A percentile compares a stretch with the other conserved stretches of the same genome.
Conservation (phyloP, 2,329 filamentous ascomycete species). For the Davidsoniella eucalypti region DNA sequence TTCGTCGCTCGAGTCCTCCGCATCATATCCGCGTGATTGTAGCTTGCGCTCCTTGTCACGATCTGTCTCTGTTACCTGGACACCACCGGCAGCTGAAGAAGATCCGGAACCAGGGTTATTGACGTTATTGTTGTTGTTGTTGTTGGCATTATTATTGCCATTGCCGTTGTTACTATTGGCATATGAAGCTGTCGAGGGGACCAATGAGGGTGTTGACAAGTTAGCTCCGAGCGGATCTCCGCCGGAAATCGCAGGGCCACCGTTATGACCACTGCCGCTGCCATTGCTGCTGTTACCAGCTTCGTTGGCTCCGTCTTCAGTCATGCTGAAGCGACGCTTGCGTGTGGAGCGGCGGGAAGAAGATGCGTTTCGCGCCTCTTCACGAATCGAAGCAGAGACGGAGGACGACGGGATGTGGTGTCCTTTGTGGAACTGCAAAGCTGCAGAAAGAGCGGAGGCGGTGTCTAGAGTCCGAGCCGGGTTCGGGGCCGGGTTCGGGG, state of each 20-base stretch:
- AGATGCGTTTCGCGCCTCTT: constrained; percentile 12
- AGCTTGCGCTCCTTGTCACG: not conserved
- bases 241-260: too few relatives aligned
- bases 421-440: not conserved
- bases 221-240: too few relatives aligned
- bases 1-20: not conserved
- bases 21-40: not conserved
- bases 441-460: constrained; percentile 7
- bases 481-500: too few relatives aligned
- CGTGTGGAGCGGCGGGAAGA: constrained; percentile 15
- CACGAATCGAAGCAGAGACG: constrained; percentile 7
- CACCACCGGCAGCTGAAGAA: too few relatives aligned
- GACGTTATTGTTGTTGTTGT: too few relatives aligned
- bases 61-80: too few relatives aligned
- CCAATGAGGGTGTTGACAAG: too few relatives aligned
- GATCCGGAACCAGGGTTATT: too few relatives aligned
- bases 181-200: too few relatives aligned
- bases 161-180: constrained; percentile 28
- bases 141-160: not conserved
- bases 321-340: not conserved
- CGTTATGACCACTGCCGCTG: too few relatives aligned
- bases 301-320: too few relatives aligned
- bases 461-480: constrained; percentile 6
- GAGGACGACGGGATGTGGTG: constrained; percentile 2
- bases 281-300: too few relatives aligned